Evolutionary conservation across 345 rosid species (phyloP).

Genomic region (Dimocarpus longan): DNA sequence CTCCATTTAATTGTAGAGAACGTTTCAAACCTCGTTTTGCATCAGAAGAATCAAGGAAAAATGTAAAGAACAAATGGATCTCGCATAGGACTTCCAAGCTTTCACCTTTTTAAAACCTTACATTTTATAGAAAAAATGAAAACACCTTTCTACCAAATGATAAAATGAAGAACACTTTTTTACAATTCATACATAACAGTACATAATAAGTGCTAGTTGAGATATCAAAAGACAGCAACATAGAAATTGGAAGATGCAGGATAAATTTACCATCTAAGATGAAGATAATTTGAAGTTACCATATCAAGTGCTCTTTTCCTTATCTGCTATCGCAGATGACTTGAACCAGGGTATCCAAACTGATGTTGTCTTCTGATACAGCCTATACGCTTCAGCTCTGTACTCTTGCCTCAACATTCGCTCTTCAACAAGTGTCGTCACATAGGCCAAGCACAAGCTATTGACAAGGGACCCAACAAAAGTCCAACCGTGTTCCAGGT

Average conservation of each 20-base stretch:
- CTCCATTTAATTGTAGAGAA: not conserved
- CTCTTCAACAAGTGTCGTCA: constrained; percentile 76
- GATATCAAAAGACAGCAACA: constrained; percentile 8
- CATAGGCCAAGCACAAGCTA: constrained; percentile 76
- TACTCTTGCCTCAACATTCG: constrained; percentile 75
- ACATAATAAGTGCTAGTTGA: not conserved
- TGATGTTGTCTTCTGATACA: constrained; percentile 87
- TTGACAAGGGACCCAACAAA: constrained; percentile 67
- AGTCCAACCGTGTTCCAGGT: constrained; percentile 80
- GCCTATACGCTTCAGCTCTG: constrained; percentile 84
- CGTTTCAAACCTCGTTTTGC: not conserved
- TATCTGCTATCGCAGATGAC: constrained; percentile 37
- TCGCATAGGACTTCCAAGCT: not conserved
- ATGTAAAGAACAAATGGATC: not conserved
- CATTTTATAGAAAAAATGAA: not conserved
- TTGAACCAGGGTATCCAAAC: constrained; percentile 97
- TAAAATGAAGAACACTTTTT: constrained; percentile 7
- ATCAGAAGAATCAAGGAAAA: not conserved
- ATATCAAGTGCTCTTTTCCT: constrained; percentile 58
- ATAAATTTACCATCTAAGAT: constrained; percentile 16
- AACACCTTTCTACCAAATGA: not conserved
- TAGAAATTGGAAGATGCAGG: not conserved
- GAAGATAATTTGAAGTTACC: not conserved
- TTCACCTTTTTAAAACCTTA: not conserved
- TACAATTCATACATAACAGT: constrained; percentile 15